Percentiles rank a stretch among this genome's conserved stretches.
phyloP scores from a whole-genome alignment of 106 monocot genomes.

The Agapanthus africanus region DNA sequence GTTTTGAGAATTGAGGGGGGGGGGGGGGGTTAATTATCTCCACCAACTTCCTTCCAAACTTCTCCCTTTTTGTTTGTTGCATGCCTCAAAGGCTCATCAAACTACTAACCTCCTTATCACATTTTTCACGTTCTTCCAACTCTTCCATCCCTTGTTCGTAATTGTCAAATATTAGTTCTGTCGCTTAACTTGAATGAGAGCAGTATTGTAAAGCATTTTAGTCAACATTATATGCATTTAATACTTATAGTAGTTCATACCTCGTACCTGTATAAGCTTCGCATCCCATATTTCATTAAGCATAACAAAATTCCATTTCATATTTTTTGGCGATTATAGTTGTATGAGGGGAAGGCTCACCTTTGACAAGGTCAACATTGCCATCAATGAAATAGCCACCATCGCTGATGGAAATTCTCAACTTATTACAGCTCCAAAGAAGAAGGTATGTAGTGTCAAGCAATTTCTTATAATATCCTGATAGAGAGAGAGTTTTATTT shows the following conservation, averaged over 20 bases:
- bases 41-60: too few relatives aligned
- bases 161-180: neutral
- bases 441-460: conserved; percentile 43
- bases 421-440: conserved; percentile 63
- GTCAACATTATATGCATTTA: neutral
- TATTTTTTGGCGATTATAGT: conserved; percentile 22
- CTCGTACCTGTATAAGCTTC: neutral
- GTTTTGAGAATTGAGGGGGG: too few relatives aligned
- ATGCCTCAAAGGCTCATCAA: too few relatives aligned
- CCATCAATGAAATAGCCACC: conserved; percentile 62
- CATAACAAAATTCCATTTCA: neutral
- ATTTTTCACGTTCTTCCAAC: too few relatives aligned
- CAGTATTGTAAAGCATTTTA: neutral
- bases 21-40: too few relatives aligned
- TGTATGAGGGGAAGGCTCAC: conserved; percentile 95
- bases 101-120: too few relatives aligned
- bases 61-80: too few relatives aligned
- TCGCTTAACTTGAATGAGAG: neutral
- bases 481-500: too few relatives aligned
- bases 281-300: neutral
- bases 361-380: too few relatives aligned
- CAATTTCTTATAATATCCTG: too few relatives aligned
- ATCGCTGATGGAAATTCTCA: conserved; percentile 73
- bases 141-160: too few relatives aligned
- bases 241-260: neutral